Base-by-base conservation (phyloP, 345 rosid species). In the Gynandropsis gynandra region DNA sequence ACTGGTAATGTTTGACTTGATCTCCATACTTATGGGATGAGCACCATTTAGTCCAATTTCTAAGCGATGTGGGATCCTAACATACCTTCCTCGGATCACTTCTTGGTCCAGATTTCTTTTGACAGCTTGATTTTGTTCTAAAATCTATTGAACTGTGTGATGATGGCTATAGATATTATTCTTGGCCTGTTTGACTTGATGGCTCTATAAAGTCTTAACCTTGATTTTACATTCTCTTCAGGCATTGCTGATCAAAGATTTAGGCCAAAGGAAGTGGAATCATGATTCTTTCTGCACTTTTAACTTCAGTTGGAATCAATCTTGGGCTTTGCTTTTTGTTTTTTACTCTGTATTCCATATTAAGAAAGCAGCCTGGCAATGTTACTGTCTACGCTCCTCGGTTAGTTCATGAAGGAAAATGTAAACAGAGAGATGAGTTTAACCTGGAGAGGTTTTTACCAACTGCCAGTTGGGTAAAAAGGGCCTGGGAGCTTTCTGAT, bases 281-380 rank as follows among this genome's bases (percentile, higher is more conserved):
- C 44, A 89, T 89, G 97, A 68, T 81, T 56, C 81, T 89, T 10
- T 83, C 94, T 8, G 88, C 97, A 42, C 82, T 89, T 38, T 68
- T 89, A 62, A 86, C 97, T 31, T 86, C 97, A 8, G 97, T 89
- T n/a, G 95, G 85, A 41, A 83, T 89, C 81, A 89, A 89, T 67
- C 77, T 81, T n/a, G 94, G 86, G 21, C 88, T 89, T 52, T 86
- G 95, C 51, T 64, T 81, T 59, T 59, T 83, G 46, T 86, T 78
- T 35, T 80, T 89, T 72, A 72, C 89, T n/a, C 74, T 89, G 59
- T 86, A 86, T 53, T 89, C 95, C 10, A 65, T 86, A 34, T 50
- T 83, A 62, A 72, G 83, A 69, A 89, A 86, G 17, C 97, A 89
- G 74, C 90, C 95, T 0, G 63, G 73, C 9, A 78, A 83, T 57